Percentiles rank a stretch among this genome's conserved stretches.
Evolutionary conservation across 2,329 filamentous ascomycete genomes (phyloP).

Genomic region (Aspergillus calidoustus): DNA sequence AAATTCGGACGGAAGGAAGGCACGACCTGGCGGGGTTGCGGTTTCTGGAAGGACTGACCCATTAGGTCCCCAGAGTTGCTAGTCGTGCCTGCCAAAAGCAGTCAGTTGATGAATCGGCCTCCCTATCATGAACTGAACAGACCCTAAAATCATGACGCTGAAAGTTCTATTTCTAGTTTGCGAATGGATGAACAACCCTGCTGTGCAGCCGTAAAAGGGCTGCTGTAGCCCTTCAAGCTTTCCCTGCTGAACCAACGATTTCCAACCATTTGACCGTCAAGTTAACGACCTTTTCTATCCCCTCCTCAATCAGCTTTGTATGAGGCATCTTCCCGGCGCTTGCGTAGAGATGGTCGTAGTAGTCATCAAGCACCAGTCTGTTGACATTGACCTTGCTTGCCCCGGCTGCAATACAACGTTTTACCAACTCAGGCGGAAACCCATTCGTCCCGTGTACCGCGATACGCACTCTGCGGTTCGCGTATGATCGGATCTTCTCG

Average conservation of each 20-base stretch:
- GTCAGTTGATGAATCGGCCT: too few relatives aligned
- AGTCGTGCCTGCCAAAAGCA: not conserved
- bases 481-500: conserved; percentile 30
- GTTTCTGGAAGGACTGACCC: not conserved
- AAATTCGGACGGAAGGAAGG: too few relatives aligned
- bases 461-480: conserved; percentile 1
- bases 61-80: too few relatives aligned
- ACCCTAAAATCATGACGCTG: not conserved
- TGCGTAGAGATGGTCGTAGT: conserved; percentile 53
- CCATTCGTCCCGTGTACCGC: conserved; percentile 64
- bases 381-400: conserved; percentile 64
- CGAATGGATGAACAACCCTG: not conserved
- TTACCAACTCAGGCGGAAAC: conserved; percentile 59
- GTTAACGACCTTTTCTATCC: conserved; percentile 30
- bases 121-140: not conserved
- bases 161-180: not conserved
- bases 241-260: conserved; percentile 24
- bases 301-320: conserved; percentile 60
- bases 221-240: conserved; percentile 5
- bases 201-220: not conserved
- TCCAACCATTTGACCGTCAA: conserved; percentile 28
- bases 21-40: too few relatives aligned
- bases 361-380: conserved; percentile 57
- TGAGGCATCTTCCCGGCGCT: conserved; percentile 57
- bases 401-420: conserved; percentile 58